Evolutionary conservation across 805 yeast species (phyloP).

Genomic region (Hanseniaspora lindneri): DNA sequence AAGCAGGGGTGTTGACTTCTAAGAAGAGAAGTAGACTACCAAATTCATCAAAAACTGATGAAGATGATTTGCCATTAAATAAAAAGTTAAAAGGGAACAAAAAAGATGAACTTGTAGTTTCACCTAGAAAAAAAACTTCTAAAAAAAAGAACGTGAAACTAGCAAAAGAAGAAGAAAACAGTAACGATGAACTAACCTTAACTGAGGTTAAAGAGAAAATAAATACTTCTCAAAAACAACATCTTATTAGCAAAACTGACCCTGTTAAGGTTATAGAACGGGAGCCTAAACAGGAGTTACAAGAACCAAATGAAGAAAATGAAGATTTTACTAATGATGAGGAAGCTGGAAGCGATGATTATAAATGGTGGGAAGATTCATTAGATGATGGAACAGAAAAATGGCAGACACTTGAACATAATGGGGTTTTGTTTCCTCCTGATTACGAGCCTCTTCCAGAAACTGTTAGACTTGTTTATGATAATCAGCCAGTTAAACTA

Average conservation of each 20-base stretch:
- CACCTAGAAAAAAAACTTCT: no score
- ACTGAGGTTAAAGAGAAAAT: neutral
- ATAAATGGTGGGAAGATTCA: slow-evolving; percentile 53
- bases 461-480: slow-evolving; percentile 61
- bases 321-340: no score
- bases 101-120: no score
- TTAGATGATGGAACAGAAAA: slow-evolving; percentile 63
- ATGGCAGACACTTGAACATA: slow-evolving; percentile 80
- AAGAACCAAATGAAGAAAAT: slow-evolving; percentile 18
- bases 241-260: no score
- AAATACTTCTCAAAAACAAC: slow-evolving; percentile 3
- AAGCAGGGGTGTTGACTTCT: neutral
- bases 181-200: slow-evolving; percentile 17
- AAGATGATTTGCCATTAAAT: neutral
- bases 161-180: slow-evolving; percentile 19
- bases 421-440: slow-evolving; percentile 90
- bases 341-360: slow-evolving; percentile 15
- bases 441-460: slow-evolving; percentile 76
- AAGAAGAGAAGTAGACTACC: neutral
- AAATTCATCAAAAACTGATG: neutral
- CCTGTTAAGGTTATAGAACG: no score
- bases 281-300: no score
- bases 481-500: slow-evolving; percentile 60
- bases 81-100: slow-evolving; percentile 10
- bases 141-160: slow-evolving; percentile 15